A percentile compares a stretch with the other conserved stretches of the same genome.
These are phyloP conservation scores for Tetraselmis striata DNA, from an alignment of 139 green algal genomes.

Conservation along the genomic window DNA sequence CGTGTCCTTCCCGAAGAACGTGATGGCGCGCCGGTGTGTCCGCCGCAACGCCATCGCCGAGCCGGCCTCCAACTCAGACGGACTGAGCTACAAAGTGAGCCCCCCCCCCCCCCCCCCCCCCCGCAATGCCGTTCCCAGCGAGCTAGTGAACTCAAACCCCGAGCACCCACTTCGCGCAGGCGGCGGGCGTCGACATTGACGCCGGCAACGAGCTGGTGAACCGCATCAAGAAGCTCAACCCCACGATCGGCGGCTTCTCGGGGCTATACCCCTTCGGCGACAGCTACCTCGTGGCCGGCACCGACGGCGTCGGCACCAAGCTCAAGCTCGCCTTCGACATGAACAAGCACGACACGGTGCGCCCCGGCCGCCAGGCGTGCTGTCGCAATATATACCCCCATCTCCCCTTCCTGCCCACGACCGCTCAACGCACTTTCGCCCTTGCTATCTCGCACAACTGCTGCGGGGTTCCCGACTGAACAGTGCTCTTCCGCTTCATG, in stretches of 20 bases:
- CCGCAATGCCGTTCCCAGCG: background rate
- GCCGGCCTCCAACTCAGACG: background rate
- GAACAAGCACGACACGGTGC: slow-evolving; percentile 90
- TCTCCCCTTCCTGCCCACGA: too few relatives aligned
- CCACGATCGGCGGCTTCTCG: slow-evolving; percentile 89
- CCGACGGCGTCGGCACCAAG: slow-evolving; percentile 96
- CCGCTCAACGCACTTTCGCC: too few relatives aligned
- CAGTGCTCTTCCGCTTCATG: too few relatives aligned
- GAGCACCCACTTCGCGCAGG: slow-evolving; percentile 25
- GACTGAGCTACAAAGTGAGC: slow-evolving; percentile 28
- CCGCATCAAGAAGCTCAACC: slow-evolving; percentile 87
- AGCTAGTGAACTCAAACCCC: background rate
- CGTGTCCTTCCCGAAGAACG: too few relatives aligned
- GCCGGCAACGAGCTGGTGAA: slow-evolving; percentile 91
- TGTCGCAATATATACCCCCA: too few relatives aligned
- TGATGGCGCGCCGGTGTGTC: too few relatives aligned
- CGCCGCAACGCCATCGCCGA: background rate
- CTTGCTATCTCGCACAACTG: too few relatives aligned
- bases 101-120: too few relatives aligned
- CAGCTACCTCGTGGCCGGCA: slow-evolving; percentile 90
- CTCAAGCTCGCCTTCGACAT: slow-evolving; percentile 97
- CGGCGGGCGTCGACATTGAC: slow-evolving; percentile 94
- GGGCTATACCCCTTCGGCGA: slow-evolving; percentile 95
- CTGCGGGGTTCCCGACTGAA: too few relatives aligned
- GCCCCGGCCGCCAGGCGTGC: too few relatives aligned